Conservation (phyloP, 495 filamentous ascomycete species). For the Neurospora sp. region DNA sequence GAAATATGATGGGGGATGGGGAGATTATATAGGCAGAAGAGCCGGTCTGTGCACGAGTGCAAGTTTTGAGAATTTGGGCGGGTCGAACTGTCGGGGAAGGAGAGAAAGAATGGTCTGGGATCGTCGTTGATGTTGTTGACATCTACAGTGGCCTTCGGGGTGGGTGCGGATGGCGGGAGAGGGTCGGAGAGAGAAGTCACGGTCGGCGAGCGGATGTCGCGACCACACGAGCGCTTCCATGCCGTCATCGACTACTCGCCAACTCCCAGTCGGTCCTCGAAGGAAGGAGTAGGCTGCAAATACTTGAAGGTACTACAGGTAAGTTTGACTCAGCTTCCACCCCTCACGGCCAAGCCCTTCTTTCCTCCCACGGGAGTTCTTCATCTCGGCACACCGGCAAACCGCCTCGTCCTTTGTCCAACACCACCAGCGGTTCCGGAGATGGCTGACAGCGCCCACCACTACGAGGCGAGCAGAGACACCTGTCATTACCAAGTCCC, state of each 20-base stretch:
- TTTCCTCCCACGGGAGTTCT: background rate
- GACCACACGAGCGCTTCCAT: background rate
- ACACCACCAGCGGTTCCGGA: background rate
- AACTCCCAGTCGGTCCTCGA: background rate
- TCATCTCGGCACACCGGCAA: background rate
- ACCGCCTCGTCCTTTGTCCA: background rate
- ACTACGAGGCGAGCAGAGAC: background rate
- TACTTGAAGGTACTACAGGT: no score
- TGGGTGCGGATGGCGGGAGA: background rate
- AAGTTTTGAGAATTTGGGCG: background rate
- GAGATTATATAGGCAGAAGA: background rate
- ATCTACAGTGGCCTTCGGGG: background rate
- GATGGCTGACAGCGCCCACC: background rate
- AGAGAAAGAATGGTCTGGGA: background rate
- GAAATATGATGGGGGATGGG: background rate
- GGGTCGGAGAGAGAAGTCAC: background rate
- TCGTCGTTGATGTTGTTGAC: background rate
- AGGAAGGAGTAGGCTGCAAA: background rate
- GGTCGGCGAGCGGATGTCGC: background rate
- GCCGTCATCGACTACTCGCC: background rate
- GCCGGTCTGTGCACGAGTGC: background rate
- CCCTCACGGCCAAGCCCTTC: background rate
- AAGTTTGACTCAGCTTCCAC: background rate
- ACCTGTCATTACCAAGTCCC: background rate
- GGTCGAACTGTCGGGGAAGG: background rate